A percentile compares a stretch with the other conserved stretches of the same genome.
Conservation (phyloP, 169 alveolate genomes). For the Ichthyophthirius multifiliis region DNA sequence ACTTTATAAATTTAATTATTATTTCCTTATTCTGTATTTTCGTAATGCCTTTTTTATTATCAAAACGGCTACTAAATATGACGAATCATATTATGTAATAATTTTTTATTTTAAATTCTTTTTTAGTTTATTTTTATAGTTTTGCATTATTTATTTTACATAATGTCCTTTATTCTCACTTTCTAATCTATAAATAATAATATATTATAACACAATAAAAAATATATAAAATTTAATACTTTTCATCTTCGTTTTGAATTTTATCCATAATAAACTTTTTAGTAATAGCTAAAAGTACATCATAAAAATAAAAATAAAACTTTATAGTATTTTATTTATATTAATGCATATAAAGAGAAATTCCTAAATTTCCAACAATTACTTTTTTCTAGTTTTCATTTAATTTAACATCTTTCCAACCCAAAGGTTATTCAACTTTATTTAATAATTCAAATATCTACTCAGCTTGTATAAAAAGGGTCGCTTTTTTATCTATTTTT, state of each 20-base stretch:
- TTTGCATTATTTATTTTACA: not conserved
- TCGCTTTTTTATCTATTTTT: slow-evolving; percentile 14
- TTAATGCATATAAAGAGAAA: slow-evolving; percentile 7
- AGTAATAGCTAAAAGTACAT: not conserved
- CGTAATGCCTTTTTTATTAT: not conserved
- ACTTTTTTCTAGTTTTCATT: not conserved
- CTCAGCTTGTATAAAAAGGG: slow-evolving; percentile 9
- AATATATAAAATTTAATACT: no score
- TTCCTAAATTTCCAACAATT: not conserved
- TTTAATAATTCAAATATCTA: not conserved
- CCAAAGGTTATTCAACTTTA: slow-evolving; percentile 1
- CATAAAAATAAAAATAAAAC: slow-evolving; percentile 6
- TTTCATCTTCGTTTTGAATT: not conserved
- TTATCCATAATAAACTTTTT: not conserved
- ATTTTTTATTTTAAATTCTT: no score
- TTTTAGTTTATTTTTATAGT: no score
- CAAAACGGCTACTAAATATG: not conserved
- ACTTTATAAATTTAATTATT: no score
- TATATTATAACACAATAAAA: not conserved
- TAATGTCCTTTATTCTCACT: not conserved
- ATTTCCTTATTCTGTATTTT: no score
- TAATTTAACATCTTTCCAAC: not conserved
- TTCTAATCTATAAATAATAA: no score
- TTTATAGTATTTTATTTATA: not conserved
- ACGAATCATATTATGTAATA: not conserved